Conservation (phyloP, 1,284 basidiomycete genomes). For the Coniophora puteana region DNA sequence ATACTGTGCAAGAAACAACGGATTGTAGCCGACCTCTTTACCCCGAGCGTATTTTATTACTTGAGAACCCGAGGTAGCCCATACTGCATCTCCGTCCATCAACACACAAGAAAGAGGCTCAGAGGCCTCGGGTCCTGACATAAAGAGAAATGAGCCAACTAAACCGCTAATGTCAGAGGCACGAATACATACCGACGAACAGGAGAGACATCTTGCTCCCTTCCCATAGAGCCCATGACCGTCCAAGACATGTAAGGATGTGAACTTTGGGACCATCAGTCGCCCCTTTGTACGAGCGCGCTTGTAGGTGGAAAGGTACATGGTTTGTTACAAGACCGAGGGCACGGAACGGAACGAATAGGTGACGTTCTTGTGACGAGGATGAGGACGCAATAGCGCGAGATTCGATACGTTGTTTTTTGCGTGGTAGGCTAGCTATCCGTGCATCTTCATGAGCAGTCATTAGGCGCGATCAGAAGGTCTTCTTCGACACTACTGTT, state of each 20-base stretch:
- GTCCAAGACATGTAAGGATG: slow-evolving; percentile 86
- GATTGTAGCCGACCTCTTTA: slow-evolving; percentile 64
- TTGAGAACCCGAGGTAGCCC: slow-evolving; percentile 70
- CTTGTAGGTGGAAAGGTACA: slow-evolving; percentile 87
- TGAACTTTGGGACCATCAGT: slow-evolving; percentile 79
- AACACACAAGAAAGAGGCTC: slow-evolving; percentile 74
- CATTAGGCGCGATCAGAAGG: no score
- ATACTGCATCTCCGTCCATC: slow-evolving; percentile 86
- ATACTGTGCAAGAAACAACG: slow-evolving; percentile 6
- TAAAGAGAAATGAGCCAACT: not conserved
- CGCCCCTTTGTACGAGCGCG: slow-evolving; percentile 84
- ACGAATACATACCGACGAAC: slow-evolving; percentile 77
- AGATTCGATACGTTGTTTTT: not conserved
- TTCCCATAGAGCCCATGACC: slow-evolving; percentile 96
- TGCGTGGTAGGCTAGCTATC: no score
- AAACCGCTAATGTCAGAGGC: not conserved
- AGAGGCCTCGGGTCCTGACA: slow-evolving; percentile 72
- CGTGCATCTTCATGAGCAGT: no score
- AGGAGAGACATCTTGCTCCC: slow-evolving; percentile 89
- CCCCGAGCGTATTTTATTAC: slow-evolving; percentile 83
- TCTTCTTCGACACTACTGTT: no score
- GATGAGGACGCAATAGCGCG: no score
- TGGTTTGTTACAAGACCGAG: slow-evolving; percentile 91
- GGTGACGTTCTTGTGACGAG: slow-evolving; percentile 36
- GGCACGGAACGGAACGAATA: slow-evolving; percentile 95